phyloP scores from a whole-genome alignment of 2,329 filamentous ascomycete genomes.

The Nemania serpens region DNA sequence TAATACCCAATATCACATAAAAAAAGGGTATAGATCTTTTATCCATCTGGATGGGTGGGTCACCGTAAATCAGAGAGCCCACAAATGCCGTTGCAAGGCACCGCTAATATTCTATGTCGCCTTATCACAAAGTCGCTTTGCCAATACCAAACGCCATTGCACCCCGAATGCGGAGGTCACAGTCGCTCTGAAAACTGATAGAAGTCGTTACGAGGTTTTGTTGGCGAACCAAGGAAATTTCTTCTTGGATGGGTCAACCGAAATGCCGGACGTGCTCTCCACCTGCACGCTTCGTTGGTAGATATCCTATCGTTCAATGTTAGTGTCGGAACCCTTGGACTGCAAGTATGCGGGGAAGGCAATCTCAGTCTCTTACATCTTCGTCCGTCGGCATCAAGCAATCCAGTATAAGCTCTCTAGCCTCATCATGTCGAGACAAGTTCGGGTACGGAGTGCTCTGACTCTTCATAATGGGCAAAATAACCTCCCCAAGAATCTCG shows the following conservation, averaged over 20 bases:
- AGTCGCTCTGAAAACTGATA: slow-evolving; percentile 10
- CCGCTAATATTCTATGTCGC: slow-evolving; percentile 22
- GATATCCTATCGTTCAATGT: slow-evolving; percentile 55
- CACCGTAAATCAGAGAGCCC: slow-evolving; percentile 12
- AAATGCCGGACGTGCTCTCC: slow-evolving; percentile 54
- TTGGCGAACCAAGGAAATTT: slow-evolving; percentile 68
- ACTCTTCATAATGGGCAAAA: slow-evolving; percentile 88
- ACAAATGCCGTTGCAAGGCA: slow-evolving; percentile 10
- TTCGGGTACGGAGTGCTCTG: slow-evolving; percentile 83
- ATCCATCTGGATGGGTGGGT: background rate
- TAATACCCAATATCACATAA: background rate
- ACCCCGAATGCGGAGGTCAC: slow-evolving; percentile 12
- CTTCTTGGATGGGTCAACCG: slow-evolving; percentile 60
- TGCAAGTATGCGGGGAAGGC: background rate
- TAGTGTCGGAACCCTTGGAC: slow-evolving; percentile 20
- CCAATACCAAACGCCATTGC: slow-evolving; percentile 24
- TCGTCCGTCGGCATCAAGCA: slow-evolving; percentile 83
- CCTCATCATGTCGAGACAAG: slow-evolving; percentile 69
- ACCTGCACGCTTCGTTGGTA: slow-evolving; percentile 66
- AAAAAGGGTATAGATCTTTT: slow-evolving; percentile 1
- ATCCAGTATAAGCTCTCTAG: slow-evolving; percentile 78
- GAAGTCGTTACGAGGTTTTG: slow-evolving; percentile 42
- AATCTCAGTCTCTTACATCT: slow-evolving; percentile 64
- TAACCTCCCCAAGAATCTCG: slow-evolving; percentile 90
- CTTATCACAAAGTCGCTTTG: slow-evolving; percentile 22